Evolutionary conservation across 1,284 basidiomycete genomes (phyloP), one percentile per base, ranked within the genome.

Genomic region (Farysia itapuensis): DNA sequence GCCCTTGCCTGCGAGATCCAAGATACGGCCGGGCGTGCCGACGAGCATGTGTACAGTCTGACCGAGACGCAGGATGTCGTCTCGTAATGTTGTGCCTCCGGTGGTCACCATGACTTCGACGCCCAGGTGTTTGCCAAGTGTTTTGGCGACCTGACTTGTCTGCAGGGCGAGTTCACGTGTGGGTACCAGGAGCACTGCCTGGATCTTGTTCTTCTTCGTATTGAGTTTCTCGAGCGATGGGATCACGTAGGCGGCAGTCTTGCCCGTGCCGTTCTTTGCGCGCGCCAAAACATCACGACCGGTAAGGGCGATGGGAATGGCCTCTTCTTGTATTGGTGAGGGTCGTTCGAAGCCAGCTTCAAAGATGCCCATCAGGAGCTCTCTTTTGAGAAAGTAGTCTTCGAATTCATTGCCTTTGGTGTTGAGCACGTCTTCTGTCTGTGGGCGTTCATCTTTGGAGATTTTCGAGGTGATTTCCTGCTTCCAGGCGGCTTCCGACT

Each of bases 21-120:
- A 82, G 67, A 98, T 94, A 77, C 94, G 85, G 30, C 94, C 94
- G 18, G 94, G 94, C 4, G 94, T 98, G 39, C 94, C 94, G 56
- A 97, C 94, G 39, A 98, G 86, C 43, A 98, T 87, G 78, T 98
- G 94, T 5, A 98, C 94, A 7, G 85, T 79, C 78, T 97, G 90
- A 15, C 86, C 84, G 40, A 98, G 81, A 59, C 74, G 70, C 67
- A 98, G 81, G 77, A 98, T 98, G 78, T 98, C 94, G 79, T 98
- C 94, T 78, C 94, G 92, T 70, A 98, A 84, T 25, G 92, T 95
- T 5, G 94, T 98, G 28, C 95, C 94, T 58, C 95, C 95, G 4
- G 94, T 98, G 48, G 94, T 96, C 49, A 98, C 94, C 95, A 98
- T 98, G 78, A 98, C 89, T 80, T 98, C 89, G 29, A 91, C 79